Evolutionary conservation across 352 stramenopile genomes (phyloP), one percentile per base, ranked within the genome.

Genomic region (Pythium brassicae): DNA sequence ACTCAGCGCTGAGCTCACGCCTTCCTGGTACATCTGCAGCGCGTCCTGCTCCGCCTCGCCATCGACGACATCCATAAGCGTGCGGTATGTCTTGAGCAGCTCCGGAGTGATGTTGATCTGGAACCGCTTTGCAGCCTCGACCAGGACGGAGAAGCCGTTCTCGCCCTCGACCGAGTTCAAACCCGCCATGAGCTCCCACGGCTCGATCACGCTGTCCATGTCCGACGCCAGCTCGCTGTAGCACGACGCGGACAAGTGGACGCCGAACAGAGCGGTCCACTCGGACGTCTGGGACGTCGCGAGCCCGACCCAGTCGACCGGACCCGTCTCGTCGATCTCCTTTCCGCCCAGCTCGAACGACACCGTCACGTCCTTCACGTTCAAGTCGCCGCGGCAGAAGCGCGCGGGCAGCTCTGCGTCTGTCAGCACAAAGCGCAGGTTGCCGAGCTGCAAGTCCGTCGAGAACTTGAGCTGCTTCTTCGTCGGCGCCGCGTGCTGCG

Each of bases 41-140:
- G 74, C 69, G 63, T 79, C 77, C 45, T 79, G 55, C 42, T 86
- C 71, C 3, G 76, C 77, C 50, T 87, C 78, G 17, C 75, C 77
- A 17, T 86, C 80, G 39, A 91, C 56, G 0, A 89, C 78, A 23
- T 95, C 85, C 64, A 89, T 90, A 44, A 95, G 43, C 14, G 78
- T 76, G 48, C 78, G 78, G 32, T 92, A 89, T 14, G 76, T 87
- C 44, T 91, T 88, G 47, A 95, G 27, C 19, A 91, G 62, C 35
- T 74, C 79, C 4, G 80, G 78, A 12, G 80, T 87, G 34, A 91
- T 66, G 55, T 91, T 91, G 51, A 91, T 78, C 53, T 91, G 80
- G 60, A 91, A 87, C 14, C 74, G 73, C 56, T 83, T 87, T 7
- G 74, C 73, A 17, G 79, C 79, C 44, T 90, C 79, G 26, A 85